Conservation (phyloP, 1,139 yeast species). For the Suhomyces chickasaworum region DNA sequence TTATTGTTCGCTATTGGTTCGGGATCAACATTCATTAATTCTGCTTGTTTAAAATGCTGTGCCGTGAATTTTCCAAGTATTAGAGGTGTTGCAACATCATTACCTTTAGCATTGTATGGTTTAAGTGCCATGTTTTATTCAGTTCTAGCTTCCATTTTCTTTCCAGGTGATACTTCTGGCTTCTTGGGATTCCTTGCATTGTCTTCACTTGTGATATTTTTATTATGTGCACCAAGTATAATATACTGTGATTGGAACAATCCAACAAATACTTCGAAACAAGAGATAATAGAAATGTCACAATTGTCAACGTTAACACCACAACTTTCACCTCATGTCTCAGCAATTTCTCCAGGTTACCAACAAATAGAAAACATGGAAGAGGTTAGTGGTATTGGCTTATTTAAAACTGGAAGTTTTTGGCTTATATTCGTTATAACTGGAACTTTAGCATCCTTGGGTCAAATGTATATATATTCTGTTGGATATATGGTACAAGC, state of each 20-base stretch:
- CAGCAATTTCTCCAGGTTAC: slow-evolving; percentile 11
- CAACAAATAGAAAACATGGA: slow-evolving; percentile 6
- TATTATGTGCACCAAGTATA: slow-evolving; percentile 50
- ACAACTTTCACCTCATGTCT: slow-evolving; percentile 11
- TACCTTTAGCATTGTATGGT: slow-evolving; percentile 62
- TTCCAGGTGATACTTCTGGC: slow-evolving; percentile 52
- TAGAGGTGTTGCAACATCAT: slow-evolving; percentile 60
- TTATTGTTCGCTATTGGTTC: slow-evolving; percentile 49
- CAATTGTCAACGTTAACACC: slow-evolving; percentile 13
- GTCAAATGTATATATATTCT: slow-evolving; percentile 65
- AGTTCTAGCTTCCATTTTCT: slow-evolving; percentile 47
- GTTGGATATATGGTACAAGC: slow-evolving; percentile 64
- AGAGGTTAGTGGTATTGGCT: slow-evolving; percentile 23
- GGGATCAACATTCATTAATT: slow-evolving; percentile 57
- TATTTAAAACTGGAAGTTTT: slow-evolving; percentile 40
- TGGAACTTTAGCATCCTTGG: slow-evolving; percentile 56
- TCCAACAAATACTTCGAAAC: neutral
- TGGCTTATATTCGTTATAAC: slow-evolving; percentile 52
- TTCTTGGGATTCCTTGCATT: slow-evolving; percentile 51
- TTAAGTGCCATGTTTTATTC: slow-evolving; percentile 61
- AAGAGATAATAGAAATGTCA: slow-evolving; percentile 17
- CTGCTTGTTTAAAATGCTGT: slow-evolving; percentile 58
- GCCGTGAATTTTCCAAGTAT: slow-evolving; percentile 58
- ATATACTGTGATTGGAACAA: slow-evolving; percentile 40
- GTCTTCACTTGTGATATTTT: slow-evolving; percentile 41